A percentile compares a stretch with the other conserved stretches of the same genome.
phyloP scores from a whole-genome alignment of 1,284 basidiomycete species.

The Agroathelia rolfsii region DNA sequence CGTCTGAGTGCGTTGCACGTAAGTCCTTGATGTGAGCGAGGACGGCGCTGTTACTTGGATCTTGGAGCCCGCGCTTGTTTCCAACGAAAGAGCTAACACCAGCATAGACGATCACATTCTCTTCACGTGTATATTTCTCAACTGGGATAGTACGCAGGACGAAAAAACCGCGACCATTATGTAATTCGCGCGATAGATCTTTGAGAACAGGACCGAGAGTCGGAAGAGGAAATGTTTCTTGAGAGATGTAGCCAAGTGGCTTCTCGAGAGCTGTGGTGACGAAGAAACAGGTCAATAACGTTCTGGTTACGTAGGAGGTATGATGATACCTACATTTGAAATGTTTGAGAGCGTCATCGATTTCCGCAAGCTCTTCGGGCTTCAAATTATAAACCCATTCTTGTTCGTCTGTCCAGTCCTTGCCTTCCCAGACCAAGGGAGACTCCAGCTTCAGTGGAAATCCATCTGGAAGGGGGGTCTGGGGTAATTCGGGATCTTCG shows the following conservation, averaged over 20 bases:
- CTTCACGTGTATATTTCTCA: constrained; percentile 24
- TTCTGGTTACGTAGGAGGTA: constrained; percentile 11
- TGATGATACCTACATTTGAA: constrained; percentile 16
- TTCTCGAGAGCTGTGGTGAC: constrained; percentile 8
- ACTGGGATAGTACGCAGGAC: constrained; percentile 28
- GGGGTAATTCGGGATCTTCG: constrained; percentile 26
- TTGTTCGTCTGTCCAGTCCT: constrained; percentile 23
- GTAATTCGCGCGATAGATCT: constrained; percentile 21
- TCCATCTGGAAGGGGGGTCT: constrained; percentile 21
- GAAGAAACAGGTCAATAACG: constrained; percentile 1
- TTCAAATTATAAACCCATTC: constrained; percentile 24
- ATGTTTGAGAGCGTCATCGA: constrained; percentile 21
- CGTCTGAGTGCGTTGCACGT: constrained; percentile 26
- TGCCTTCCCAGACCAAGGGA: constrained; percentile 28
- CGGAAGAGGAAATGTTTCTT: constrained; percentile 26
- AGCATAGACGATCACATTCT: constrained; percentile 26
- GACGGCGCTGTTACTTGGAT: constrained; percentile 29
- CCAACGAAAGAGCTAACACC: constrained; percentile 21
- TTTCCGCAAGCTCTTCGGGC: constrained; percentile 18
- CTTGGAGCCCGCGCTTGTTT: constrained; percentile 30
- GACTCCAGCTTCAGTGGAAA: constrained; percentile 22
- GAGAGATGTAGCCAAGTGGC: constrained; percentile 21
- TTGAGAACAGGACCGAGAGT: constrained; percentile 22
- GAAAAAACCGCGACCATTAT: constrained; percentile 31
- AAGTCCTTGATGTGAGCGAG: constrained; percentile 39